Evolutionary conservation across 2,329 filamentous ascomycete genomes (phyloP).

Genomic region (Hypocreales sp.): DNA sequence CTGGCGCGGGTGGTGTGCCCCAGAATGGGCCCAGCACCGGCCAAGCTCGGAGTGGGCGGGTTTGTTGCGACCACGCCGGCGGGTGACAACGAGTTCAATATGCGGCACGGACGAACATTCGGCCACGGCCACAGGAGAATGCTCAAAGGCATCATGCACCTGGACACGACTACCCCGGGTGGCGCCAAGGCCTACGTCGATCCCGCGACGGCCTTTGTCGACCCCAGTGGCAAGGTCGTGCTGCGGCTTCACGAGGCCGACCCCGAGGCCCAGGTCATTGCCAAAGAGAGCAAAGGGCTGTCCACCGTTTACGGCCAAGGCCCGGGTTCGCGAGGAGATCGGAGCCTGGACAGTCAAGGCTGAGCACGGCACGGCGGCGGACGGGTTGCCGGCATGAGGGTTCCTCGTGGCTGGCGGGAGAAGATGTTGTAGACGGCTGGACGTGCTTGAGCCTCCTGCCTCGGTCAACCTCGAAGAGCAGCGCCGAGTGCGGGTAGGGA

Average conservation of each 20-base stretch:
- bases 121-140: no score
- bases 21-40: slow-evolving; percentile 13
- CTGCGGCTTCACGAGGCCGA: slow-evolving; percentile 25
- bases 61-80: slow-evolving; percentile 29
- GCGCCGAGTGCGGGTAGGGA: no score
- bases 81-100: slow-evolving; percentile 27
- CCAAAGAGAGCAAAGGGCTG: slow-evolving; percentile 27
- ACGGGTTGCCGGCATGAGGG: no score
- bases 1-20: slow-evolving; percentile 35
- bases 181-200: slow-evolving; percentile 40
- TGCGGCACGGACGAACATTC: slow-evolving; percentile 8
- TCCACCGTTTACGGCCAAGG: slow-evolving; percentile 15
- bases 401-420: no score
- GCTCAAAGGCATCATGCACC: slow-evolving; percentile 19
- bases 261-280: slow-evolving; percentile 24
- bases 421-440: no score
- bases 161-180: slow-evolving; percentile 32
- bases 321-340: no score
- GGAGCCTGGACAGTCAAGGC: not conserved
- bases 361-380: no score
- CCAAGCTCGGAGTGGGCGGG: slow-evolving; percentile 38
- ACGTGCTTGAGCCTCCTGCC: no score
- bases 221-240: slow-evolving; percentile 18
- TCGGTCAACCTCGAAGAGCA: no score
- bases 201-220: slow-evolving; percentile 25